Evolutionary conservation across 495 filamentous ascomycete genomes (phyloP).

Genomic region (Trichocladium uniseriatum): DNA sequence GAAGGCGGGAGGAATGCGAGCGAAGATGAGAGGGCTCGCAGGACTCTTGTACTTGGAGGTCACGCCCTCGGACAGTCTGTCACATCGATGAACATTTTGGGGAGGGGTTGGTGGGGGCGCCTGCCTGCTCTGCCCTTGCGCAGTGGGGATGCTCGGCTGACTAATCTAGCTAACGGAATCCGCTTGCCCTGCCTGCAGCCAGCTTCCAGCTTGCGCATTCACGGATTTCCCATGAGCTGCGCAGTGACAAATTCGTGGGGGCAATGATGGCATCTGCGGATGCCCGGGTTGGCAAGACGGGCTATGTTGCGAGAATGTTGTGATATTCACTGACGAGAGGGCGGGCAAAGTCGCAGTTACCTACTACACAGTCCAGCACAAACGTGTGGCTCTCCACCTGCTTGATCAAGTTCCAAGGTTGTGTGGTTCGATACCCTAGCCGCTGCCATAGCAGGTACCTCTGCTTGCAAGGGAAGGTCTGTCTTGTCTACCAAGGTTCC

Average conservation of each 20-base stretch:
- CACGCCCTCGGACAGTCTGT: neutral
- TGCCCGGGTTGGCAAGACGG: neutral
- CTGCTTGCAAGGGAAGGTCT: no score
- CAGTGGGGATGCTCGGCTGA: neutral
- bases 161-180: no score
- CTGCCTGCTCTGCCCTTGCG: neutral
- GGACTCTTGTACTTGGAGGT: conserved; percentile 4
- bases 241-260: conserved; percentile 16
- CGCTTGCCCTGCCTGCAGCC: no score
- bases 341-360: no score
- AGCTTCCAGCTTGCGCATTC: no score
- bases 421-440: neutral
- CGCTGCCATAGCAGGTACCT: neutral
- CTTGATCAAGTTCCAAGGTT: neutral
- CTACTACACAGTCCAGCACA: no score
- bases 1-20: neutral
- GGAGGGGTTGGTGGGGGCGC: conserved; percentile 10
- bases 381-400: neutral
- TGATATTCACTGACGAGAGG: conserved; percentile 16
- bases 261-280: conserved; percentile 15
- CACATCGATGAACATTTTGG: conserved; percentile 10
- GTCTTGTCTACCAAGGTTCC: no score
- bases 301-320: conserved; percentile 28
- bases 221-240: neutral
- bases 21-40: neutral